Percentiles rank a stretch among this genome's conserved stretches.
Conservation (phyloP, 2,329 filamentous ascomycete genomes). For the Apiospora phragmitis region DNA sequence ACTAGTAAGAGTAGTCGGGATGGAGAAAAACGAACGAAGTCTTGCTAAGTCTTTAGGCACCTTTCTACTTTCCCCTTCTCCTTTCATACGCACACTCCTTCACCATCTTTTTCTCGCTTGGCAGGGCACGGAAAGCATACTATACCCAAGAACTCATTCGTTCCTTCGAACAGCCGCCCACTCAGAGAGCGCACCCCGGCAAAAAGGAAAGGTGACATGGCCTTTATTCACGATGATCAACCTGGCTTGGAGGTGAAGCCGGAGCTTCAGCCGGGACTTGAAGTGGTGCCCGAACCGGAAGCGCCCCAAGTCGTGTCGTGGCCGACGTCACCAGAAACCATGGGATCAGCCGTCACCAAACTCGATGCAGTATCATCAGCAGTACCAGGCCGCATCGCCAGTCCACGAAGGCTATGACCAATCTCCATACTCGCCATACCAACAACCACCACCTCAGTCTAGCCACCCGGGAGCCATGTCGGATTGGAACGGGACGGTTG, state of each 20-base stretch:
- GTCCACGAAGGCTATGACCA: conserved; percentile 8
- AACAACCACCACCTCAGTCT: background rate
- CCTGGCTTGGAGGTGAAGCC: conserved; percentile 2
- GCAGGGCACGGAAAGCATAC: background rate
- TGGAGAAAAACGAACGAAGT: background rate
- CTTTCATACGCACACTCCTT: background rate
- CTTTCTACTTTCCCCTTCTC: background rate
- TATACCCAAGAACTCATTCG: background rate
- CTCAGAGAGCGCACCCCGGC: background rate
- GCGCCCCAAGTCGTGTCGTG: conserved; percentile 22
- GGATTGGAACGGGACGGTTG: conserved; percentile 9
- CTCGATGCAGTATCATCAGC: conserved; percentile 9
- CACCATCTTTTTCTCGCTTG: background rate
- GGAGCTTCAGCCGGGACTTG: background rate
- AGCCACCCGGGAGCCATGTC: background rate
- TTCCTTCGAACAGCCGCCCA: background rate
- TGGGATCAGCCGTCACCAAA: conserved; percentile 15
- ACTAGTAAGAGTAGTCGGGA: background rate
- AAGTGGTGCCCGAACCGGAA: conserved; percentile 18
- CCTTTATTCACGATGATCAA: background rate
- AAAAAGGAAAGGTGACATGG: background rate
- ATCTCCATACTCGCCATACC: conserved; percentile 5
- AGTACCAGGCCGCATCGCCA: conserved; percentile 13
- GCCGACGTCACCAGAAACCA: conserved; percentile 20
- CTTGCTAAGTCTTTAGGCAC: background rate